phyloP scores from a whole-genome alignment of 164 flowering plant species.

The Aristolochia californica region DNA sequence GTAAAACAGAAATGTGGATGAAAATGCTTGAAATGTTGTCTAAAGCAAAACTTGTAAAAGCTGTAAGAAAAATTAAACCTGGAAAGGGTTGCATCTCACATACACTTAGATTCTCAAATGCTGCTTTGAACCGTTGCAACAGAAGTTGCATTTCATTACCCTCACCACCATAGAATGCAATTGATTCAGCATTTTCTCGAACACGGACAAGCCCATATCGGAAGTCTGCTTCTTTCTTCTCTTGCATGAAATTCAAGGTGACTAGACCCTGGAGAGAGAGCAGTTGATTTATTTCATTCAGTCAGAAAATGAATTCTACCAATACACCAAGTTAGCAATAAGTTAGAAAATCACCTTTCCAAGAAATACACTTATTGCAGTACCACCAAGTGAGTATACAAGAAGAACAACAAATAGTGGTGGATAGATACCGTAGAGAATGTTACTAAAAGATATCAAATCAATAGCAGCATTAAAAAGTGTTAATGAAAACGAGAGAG shows the following conservation, averaged over 20 bases:
- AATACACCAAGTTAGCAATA: neutral
- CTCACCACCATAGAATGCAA: slow-evolving; percentile 97
- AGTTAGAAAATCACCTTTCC: slow-evolving; percentile 48
- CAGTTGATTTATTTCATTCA: neutral
- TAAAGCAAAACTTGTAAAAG: too few relatives aligned
- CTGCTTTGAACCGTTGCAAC: slow-evolving; percentile 76
- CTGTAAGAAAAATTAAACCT: too few relatives aligned
- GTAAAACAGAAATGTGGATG: too few relatives aligned
- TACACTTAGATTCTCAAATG: slow-evolving; percentile 87
- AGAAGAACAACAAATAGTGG: slow-evolving; percentile 83
- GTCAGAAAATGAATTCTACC: neutral
- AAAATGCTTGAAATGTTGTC: too few relatives aligned
- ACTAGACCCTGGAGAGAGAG: slow-evolving; percentile 64
- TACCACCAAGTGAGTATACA: slow-evolving; percentile 84
- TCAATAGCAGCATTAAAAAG: slow-evolving; percentile 83
- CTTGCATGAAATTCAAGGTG: slow-evolving; percentile 83
- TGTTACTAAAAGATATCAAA: slow-evolving; percentile 92
- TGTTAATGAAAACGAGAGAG: slow-evolving; percentile 90
- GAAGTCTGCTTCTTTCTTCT: slow-evolving; percentile 98
- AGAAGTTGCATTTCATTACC: slow-evolving; percentile 81
- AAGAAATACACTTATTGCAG: slow-evolving; percentile 77
- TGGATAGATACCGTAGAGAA: slow-evolving; percentile 85
- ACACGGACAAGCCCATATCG: slow-evolving; percentile 97
- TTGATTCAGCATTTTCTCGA: slow-evolving; percentile 97
- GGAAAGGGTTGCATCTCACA: slow-evolving; percentile 6